A percentile compares a stretch with the other conserved stretches of the same genome.
Evolutionary conservation across 805 yeast species (phyloP).

Genomic region (Candida multigemmis): DNA sequence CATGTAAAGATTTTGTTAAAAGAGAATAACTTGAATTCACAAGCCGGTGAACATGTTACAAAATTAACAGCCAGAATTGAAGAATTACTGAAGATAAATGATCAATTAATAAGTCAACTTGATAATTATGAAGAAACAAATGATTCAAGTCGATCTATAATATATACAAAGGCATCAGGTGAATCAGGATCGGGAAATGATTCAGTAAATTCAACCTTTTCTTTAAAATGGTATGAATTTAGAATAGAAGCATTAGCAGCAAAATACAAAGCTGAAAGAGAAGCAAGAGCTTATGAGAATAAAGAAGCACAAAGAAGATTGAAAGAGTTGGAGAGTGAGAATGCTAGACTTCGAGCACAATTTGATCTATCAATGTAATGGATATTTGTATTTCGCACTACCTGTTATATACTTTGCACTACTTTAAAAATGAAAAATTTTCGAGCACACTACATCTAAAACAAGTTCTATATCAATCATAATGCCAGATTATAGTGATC

Average conservation of each 20-base stretch:
- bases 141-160: conserved; percentile 5
- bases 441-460: too few relatives aligned
- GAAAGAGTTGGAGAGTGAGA: conserved; percentile 47
- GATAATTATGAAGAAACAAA: conserved; percentile 5
- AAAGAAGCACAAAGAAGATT: conserved; percentile 46
- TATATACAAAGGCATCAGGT: too few relatives aligned
- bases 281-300: conserved; percentile 54
- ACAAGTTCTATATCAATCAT: too few relatives aligned
- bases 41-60: conserved; percentile 12
- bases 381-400: too few relatives aligned
- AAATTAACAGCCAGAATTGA: conserved; percentile 16
- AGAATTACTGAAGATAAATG: conserved; percentile 14
- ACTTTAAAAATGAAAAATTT: too few relatives aligned
- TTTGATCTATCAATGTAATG: too few relatives aligned
- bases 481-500: too few relatives aligned
- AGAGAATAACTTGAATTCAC: conserved; percentile 16
- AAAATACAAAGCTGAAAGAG: conserved; percentile 66
- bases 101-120: conserved; percentile 8
- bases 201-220: too few relatives aligned
- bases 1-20: conserved; percentile 35
- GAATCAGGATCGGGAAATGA: too few relatives aligned
- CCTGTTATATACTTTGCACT: too few relatives aligned
- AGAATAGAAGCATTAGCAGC: conserved; percentile 54
- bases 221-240: too few relatives aligned
- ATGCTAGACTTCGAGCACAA: conserved; percentile 22